These are phyloP conservation scores for Lactuca saligna DNA, from an alignment of 129 eudicot genomes.

Conservation along the genomic window DNA sequence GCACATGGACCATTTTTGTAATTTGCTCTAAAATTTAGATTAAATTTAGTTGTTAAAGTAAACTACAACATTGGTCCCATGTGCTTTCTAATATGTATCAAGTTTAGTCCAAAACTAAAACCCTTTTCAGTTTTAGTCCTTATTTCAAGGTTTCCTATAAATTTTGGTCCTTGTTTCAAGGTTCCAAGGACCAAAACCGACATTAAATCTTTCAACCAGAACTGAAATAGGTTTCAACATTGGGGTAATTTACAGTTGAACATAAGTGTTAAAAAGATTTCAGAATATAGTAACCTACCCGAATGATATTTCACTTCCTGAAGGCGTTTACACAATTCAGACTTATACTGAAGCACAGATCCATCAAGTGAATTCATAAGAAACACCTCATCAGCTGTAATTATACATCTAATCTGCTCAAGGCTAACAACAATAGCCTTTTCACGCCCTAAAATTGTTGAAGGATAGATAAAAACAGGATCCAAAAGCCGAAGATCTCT, in stretches of 20 bases:
- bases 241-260: background rate
- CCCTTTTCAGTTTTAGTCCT: background rate
- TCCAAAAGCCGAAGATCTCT: slow-evolving; percentile 97
- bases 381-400: slow-evolving; percentile 95
- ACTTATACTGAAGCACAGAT: slow-evolving; percentile 66
- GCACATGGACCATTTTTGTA: background rate
- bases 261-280: background rate
- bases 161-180: background rate
- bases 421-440: slow-evolving; percentile 93
- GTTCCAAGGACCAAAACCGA: no score
- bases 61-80: background rate
- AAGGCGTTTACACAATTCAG: slow-evolving; percentile 84
- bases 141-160: background rate
- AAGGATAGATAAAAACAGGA: slow-evolving; percentile 90
- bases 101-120: background rate
- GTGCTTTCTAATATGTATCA: background rate
- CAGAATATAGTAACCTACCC: slow-evolving; percentile 40
- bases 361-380: slow-evolving; percentile 92
- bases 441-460: slow-evolving; percentile 89
- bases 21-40: no score
- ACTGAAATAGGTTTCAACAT: background rate
- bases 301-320: slow-evolving; percentile 67
- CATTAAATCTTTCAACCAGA: background rate
- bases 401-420: slow-evolving; percentile 92
- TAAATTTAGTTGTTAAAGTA: no score